Evolutionary conservation across 1,139 yeast genomes (phyloP).

Genomic region (Magnusiomyces ingens): DNA sequence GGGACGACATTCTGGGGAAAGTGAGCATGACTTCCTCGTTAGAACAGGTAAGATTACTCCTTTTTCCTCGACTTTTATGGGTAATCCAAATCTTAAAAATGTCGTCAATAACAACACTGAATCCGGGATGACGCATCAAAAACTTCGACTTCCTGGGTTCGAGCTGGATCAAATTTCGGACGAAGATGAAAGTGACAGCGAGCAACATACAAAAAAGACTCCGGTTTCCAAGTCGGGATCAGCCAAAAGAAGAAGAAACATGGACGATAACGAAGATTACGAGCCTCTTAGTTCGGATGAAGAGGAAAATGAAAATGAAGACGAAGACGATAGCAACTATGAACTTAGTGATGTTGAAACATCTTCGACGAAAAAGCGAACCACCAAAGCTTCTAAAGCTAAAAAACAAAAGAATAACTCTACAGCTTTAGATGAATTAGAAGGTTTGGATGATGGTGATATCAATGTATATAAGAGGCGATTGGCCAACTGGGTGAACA

Average conservation of each 20-base stretch:
- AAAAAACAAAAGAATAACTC: constrained; percentile 18
- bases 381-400: constrained; percentile 15
- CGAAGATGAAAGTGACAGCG: constrained; percentile 18
- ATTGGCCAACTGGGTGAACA: constrained; percentile 50
- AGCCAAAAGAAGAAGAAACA: constrained; percentile 20
- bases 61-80: constrained; percentile 62
- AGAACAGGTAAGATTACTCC: constrained; percentile 94
- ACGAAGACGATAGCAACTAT: constrained; percentile 25
- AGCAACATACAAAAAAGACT: constrained; percentile 5
- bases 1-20: constrained; percentile 40
- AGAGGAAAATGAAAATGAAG: constrained; percentile 21
- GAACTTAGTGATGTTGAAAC: constrained; percentile 24
- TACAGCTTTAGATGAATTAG: constrained; percentile 28
- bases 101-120: neutral
- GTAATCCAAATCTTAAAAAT: constrained; percentile 14
- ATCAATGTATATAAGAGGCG: constrained; percentile 55
- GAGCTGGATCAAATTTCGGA: constrained; percentile 27
- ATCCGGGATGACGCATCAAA: constrained; percentile 35
- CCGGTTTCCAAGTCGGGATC: neutral
- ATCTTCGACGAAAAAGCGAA: constrained; percentile 19
- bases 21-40: constrained; percentile 70
- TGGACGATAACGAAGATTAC: constrained; percentile 17
- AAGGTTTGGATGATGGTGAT: constrained; percentile 74
- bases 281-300: constrained; percentile 9
- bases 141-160: constrained; percentile 41